A percentile compares a stretch with the other conserved stretches of the same genome.
phyloP scores from a whole-genome alignment of 1,284 basidiomycete species.

The Apiotrichum gamsii region DNA sequence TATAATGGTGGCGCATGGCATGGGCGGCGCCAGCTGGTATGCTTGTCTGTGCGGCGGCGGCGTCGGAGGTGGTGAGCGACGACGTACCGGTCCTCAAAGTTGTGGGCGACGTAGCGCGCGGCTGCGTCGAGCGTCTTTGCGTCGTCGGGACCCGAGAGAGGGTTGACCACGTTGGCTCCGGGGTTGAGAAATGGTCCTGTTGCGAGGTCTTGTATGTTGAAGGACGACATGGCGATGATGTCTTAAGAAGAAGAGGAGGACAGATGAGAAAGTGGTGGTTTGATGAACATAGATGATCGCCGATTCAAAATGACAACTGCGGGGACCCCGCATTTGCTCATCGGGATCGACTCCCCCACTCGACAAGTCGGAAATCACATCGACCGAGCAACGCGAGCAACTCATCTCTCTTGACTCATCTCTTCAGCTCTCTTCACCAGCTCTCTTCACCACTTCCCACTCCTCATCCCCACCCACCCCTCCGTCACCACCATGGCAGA shows the following conservation, averaged over 20 bases:
- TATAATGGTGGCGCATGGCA: too few species aligned
- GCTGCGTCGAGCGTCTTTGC: slow-evolving; percentile 10
- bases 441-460: background rate
- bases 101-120: slow-evolving; percentile 26
- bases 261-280: background rate
- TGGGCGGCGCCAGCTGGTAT: too few species aligned
- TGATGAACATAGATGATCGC: background rate
- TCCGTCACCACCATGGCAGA: background rate
- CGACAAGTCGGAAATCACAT: too few species aligned
- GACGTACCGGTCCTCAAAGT: slow-evolving; percentile 32
- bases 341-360: too few species aligned
- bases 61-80: too few species aligned
- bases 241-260: background rate
- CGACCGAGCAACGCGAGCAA: background rate
- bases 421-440: too few species aligned
- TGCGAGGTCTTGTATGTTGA: slow-evolving; percentile 3
- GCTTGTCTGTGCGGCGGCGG: too few species aligned
- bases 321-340: slow-evolving; percentile 3
- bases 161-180: too few species aligned
- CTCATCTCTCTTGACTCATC: too few species aligned
- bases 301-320: background rate
- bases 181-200: too few species aligned
- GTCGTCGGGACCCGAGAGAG: too few species aligned
- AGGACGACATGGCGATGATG: too few species aligned
- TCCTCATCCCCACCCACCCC: slow-evolving; percentile 24